phyloP scores from a whole-genome alignment of 495 filamentous ascomycete genomes.

The Penicillium malachiteum region DNA sequence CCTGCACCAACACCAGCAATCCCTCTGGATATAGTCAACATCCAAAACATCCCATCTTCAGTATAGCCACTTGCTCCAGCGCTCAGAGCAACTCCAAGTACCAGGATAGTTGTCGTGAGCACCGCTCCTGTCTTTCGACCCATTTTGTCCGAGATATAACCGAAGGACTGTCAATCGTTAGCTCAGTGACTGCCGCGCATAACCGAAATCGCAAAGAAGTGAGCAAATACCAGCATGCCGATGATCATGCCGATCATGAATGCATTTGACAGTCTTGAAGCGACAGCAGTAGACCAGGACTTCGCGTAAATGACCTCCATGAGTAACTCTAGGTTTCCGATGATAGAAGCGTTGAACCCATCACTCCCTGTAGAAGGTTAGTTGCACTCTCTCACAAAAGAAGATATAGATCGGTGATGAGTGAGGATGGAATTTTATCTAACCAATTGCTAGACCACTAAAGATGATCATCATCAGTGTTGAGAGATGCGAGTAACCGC shows the following conservation, averaged over 20 bases:
- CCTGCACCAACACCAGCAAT: conserved; percentile 30
- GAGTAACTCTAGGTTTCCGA: conserved; percentile 29
- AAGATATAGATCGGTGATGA: too few relatives aligned
- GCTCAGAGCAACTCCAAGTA: conserved; percentile 27
- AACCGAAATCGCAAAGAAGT: too few relatives aligned
- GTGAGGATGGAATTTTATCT: neutral
- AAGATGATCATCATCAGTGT: conserved; percentile 30
- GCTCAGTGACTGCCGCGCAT: too few relatives aligned
- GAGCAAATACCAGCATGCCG: conserved; percentile 27
- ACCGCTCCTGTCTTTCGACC: conserved; percentile 35
- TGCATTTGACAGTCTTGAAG: conserved; percentile 24
- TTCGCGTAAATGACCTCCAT: conserved; percentile 30
- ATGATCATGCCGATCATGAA: conserved; percentile 36
- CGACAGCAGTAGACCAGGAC: conserved; percentile 20
- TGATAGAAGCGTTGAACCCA: conserved; percentile 31
- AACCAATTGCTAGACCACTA: conserved; percentile 28
- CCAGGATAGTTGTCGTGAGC: conserved; percentile 35
- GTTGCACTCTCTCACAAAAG: too few relatives aligned
- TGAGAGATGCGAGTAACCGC: conserved; percentile 20
- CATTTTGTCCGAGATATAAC: conserved; percentile 34
- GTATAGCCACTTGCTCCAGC: conserved; percentile 26
- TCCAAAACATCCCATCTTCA: conserved; percentile 31
- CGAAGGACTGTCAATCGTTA: conserved; percentile 20
- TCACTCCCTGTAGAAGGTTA: neutral
- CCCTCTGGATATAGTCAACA: conserved; percentile 27